Conservation (phyloP, 2,329 filamentous ascomycete genomes). For the Teratosphaeria pseudoeucalypti region DNA sequence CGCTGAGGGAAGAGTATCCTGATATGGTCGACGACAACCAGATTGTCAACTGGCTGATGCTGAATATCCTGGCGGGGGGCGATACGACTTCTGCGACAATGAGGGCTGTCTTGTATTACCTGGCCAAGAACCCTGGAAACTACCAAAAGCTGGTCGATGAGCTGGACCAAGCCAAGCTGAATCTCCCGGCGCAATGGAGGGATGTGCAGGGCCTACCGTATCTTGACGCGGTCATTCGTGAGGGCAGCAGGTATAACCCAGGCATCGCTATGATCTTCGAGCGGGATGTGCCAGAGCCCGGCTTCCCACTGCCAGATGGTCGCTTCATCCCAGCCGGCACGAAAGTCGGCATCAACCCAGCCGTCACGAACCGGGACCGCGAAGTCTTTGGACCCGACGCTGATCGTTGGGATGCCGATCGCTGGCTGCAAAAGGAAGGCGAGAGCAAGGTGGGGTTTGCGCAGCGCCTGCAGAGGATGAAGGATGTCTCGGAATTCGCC, state of each 20-base stretch:
- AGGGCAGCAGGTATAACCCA: conserved; percentile 15
- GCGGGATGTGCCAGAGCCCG: conserved; percentile 28
- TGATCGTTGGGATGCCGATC: conserved; percentile 29
- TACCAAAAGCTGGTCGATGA: not conserved
- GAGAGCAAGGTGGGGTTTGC: not conserved
- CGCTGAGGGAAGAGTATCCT: conserved; percentile 4
- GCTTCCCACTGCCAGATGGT: conserved; percentile 1
- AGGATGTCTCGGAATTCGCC: conserved; percentile 1
- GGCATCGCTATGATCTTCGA: conserved; percentile 36
- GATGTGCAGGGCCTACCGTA: conserved; percentile 16
- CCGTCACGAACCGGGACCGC: conserved; percentile 30
- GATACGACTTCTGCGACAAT: conserved; percentile 29
- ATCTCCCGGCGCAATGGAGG: not conserved
- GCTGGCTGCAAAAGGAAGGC: conserved; percentile 27
- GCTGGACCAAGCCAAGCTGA: not conserved
- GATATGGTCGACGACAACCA: conserved; percentile 10
- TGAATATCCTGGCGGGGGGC: conserved; percentile 36
- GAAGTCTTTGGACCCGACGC: conserved; percentile 23
- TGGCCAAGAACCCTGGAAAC: not conserved
- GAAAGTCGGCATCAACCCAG: conserved; percentile 31
- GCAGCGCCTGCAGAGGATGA: not conserved
- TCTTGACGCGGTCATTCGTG: conserved; percentile 24
- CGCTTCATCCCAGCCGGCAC: conserved; percentile 25
- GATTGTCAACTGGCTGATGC: conserved; percentile 18
- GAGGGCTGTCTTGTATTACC: conserved; percentile 19